These are phyloP conservation scores for Sugiyamaella sp. DNA, from an alignment of 1,139 yeast genomes.

Conservation along the genomic window DNA sequence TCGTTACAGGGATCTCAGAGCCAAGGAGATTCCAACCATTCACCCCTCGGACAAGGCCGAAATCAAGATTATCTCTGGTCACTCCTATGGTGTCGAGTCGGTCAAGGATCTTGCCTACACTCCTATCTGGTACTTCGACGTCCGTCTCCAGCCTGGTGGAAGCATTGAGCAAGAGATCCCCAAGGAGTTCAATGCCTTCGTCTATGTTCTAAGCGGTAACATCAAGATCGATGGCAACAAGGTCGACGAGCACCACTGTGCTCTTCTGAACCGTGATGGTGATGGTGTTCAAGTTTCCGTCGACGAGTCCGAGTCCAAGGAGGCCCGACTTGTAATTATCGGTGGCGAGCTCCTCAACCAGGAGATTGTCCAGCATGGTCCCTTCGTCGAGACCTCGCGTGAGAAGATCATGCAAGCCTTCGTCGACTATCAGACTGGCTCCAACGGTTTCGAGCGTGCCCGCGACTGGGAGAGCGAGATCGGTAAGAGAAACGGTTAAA, in stretches of 20 bases:
- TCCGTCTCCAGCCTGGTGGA: slow-evolving; percentile 67
- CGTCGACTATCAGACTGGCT: slow-evolving; percentile 65
- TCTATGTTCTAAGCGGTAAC: slow-evolving; percentile 71
- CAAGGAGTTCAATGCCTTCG: slow-evolving; percentile 66
- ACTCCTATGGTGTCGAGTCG: slow-evolving; percentile 73
- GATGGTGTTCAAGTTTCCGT: slow-evolving; percentile 35
- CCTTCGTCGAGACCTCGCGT: slow-evolving; percentile 73
- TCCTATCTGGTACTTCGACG: slow-evolving; percentile 78
- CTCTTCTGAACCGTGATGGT: slow-evolving; percentile 44
- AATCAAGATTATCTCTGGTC: slow-evolving; percentile 79
- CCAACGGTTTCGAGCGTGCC: slow-evolving; percentile 76
- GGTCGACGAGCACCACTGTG: slow-evolving; percentile 55
- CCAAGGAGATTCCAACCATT: slow-evolving; percentile 69
- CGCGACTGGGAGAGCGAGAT: slow-evolving; percentile 70
- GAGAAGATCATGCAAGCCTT: slow-evolving; percentile 69
- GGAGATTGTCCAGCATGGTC: slow-evolving; percentile 84
- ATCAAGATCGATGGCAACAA: slow-evolving; percentile 50
- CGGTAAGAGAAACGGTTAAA: slow-evolving; percentile 40
- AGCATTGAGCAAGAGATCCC: slow-evolving; percentile 64
- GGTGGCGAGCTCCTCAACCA: slow-evolving; percentile 83
- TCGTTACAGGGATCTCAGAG: slow-evolving; percentile 76
- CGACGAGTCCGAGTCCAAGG: slow-evolving; percentile 36
- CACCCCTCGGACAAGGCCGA: slow-evolving; percentile 67
- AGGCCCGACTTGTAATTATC: slow-evolving; percentile 62
- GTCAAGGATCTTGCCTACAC: slow-evolving; percentile 79